A percentile compares a stretch with the other conserved stretches of the same genome.
phyloP scores from a whole-genome alignment of 2,329 filamentous ascomycete species.

The Botrytis galanthina region DNA sequence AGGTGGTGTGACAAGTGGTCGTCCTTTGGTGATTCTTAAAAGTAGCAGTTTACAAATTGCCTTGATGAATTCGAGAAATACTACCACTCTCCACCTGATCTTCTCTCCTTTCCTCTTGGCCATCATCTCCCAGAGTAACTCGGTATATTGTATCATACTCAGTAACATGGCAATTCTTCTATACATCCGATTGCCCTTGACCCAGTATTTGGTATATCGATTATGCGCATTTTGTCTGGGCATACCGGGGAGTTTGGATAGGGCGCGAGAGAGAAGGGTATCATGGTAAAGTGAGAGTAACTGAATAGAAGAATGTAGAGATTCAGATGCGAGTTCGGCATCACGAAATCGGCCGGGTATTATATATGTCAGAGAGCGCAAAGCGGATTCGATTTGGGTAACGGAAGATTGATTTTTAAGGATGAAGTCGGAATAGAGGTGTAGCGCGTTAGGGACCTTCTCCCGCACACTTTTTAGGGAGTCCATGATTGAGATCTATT shows the following conservation, averaged over 20 bases:
- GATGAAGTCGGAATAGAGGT: constrained; percentile 84
- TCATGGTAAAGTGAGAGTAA: constrained; percentile 93
- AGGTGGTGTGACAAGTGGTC: constrained; percentile 78
- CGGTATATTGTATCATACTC: constrained; percentile 90
- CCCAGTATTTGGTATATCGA: constrained; percentile 68
- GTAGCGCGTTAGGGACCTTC: constrained; percentile 47
- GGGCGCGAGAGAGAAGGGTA: constrained; percentile 68
- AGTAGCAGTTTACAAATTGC: constrained; percentile 79
- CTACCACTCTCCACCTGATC: constrained; percentile 81
- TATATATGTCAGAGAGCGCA: constrained; percentile 92
- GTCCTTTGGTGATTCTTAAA: constrained; percentile 75
- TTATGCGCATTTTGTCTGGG: constrained; percentile 53
- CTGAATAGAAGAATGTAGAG: constrained; percentile 83
- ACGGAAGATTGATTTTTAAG: constrained; percentile 92
- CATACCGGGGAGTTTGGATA: constrained; percentile 56
- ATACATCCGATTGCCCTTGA: constrained; percentile 65
- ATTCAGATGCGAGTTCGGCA: constrained; percentile 92
- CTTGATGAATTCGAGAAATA: constrained; percentile 82
- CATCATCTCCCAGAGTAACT: constrained; percentile 96
- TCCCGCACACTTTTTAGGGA: constrained; percentile 23
- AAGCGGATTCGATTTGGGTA: constrained; percentile 88
- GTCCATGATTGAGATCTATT: constrained; percentile 18
- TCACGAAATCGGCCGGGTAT: constrained; percentile 89
- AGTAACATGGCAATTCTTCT: constrained; percentile 76
- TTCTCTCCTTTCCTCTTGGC: constrained; percentile 82